Evolutionary conservation across 176 grass and related monocot species (phyloP), one percentile per base, ranked within the genome.

Genomic region (Chloris gayana): DNA sequence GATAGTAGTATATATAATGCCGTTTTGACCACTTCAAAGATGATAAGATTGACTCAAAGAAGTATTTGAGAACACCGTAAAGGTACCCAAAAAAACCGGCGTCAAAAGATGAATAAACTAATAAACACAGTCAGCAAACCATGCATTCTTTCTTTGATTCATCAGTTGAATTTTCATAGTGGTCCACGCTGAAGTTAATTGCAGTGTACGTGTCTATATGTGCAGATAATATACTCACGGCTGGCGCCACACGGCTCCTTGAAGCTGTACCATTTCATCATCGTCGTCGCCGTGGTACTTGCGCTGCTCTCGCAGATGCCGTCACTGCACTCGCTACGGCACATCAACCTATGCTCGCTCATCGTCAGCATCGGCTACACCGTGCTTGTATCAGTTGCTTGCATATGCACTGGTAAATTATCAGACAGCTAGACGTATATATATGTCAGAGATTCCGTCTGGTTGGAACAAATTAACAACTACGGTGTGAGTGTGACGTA

Each of bases 221-320:
- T 62, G 53, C 74, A 94, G 95, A 98, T 98, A 39, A 92, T 98
- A 81, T 94, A 98, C 83, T 87, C 74, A 5, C 81, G 76, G 35
- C 32, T 98, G 33, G 80, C 72, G 35, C 92, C 92, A 0, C 19
- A 91, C 64, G 92, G 92, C 2, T 71, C 89, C 1, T 8, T 98
- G 69, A 98, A 79, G 74, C 65, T 98, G 57, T 98, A 98, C 75
- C 92, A 98, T 12, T 98, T 94, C 87, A 85, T 98, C 87, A 77
- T 97, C 33, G 22, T 91, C 64, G 92, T 92, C 21, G 85, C 89
- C 0, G 64, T 91, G 44, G 95, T 92, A 42, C 72, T 98, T 49
- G 64, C 86, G 8, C 50, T 90, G 17, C 90, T 94, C 15, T 94
- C 95, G 25, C 95, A 98, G 81, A 35, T 98, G 69, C 92, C 95